Conservation (phyloP, 805 yeast species). For the Metschnikowia reukaufii region DNA sequence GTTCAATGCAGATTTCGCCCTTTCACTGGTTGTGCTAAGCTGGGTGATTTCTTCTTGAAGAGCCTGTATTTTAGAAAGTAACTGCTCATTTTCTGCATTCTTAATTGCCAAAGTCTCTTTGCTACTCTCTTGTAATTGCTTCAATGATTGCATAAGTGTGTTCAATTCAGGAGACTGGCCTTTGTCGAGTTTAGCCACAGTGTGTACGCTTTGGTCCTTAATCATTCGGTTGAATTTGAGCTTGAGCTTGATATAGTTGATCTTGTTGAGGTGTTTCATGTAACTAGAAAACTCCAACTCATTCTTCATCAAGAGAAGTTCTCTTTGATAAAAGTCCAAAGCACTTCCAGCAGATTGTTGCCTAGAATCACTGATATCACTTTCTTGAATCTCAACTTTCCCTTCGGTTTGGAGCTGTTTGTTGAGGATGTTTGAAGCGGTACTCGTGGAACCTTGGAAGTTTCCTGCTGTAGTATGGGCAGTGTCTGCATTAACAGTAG, state of each 20-base stretch:
- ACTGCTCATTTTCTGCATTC: slow-evolving; percentile 11
- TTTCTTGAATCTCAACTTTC: neutral
- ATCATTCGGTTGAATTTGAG: slow-evolving; percentile 11
- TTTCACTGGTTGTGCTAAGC: neutral
- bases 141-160: slow-evolving; percentile 7
- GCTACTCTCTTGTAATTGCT: slow-evolving; percentile 13
- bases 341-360: slow-evolving; percentile 20
- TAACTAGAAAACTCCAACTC: slow-evolving; percentile 62
- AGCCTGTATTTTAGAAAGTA: slow-evolving; percentile 13
- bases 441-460: slow-evolving; percentile 10
- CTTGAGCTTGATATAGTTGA: slow-evolving; percentile 17
- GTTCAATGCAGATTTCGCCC: neutral
- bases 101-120: slow-evolving; percentile 7
- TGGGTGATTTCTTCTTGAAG: neutral
- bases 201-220: neutral
- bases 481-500: slow-evolving; percentile 1
- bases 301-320: slow-evolving; percentile 54
- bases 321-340: slow-evolving; percentile 54
- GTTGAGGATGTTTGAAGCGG: slow-evolving; percentile 15
- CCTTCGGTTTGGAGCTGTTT: slow-evolving; percentile 12
- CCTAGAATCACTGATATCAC: slow-evolving; percentile 1
- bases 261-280: slow-evolving; percentile 42
- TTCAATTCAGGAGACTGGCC: neutral
- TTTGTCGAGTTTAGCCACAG: neutral
- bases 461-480: slow-evolving; percentile 10